Base-by-base conservation (phyloP, 805 yeast species). In the Candida xiaguanensis region DNA sequence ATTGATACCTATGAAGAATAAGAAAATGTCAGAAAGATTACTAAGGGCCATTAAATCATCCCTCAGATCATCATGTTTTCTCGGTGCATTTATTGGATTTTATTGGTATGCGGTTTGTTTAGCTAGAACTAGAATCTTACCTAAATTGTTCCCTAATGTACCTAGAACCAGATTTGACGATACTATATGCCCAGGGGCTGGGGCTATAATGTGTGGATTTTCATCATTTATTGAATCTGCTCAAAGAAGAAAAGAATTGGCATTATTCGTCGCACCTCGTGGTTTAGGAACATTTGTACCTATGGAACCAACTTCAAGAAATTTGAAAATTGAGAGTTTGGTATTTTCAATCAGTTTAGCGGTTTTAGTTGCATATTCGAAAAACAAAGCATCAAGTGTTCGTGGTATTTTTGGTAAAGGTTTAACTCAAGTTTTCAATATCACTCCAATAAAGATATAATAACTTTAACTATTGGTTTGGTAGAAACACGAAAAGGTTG, bases 71-170 rank as follows among this genome's bases (percentile, higher is more conserved):
- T 66, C 76, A 5, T 51, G 61, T 20, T 72, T 72, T 50, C 55
- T 72, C 37, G 74, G 69, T 3, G 41, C 63, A 2, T 72, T 61
- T 44, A 72, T 72, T 20, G 59, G 59, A 11, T 51, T 70, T 32
- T 58, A 58, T 41, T 72, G 77, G 77, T 73, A 73, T 44, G 64
- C 65, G 7, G 76, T 73, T 11, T 72, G 78, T 48, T 51, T 72
- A 17, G 56, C 62, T 3, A 51, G 78, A 35, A 59, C 64, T 3
- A 46, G 74, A 39, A 36, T 70, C 2, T 57, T 70, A 1, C 75
- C 75, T 3, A 40, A 38, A 15, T 36, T 71, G 14, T 63, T 68
- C 44, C 74, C 75, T 3, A 40, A 50, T 2, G 58, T 56, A 1
- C 61, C 68, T 7, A 47, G 46, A 16, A 56, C 60, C 3, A 39